These are phyloP conservation scores for Aspergillus sp. DNA, from an alignment of 2,329 filamentous ascomycete species.

Conservation along the genomic window DNA sequence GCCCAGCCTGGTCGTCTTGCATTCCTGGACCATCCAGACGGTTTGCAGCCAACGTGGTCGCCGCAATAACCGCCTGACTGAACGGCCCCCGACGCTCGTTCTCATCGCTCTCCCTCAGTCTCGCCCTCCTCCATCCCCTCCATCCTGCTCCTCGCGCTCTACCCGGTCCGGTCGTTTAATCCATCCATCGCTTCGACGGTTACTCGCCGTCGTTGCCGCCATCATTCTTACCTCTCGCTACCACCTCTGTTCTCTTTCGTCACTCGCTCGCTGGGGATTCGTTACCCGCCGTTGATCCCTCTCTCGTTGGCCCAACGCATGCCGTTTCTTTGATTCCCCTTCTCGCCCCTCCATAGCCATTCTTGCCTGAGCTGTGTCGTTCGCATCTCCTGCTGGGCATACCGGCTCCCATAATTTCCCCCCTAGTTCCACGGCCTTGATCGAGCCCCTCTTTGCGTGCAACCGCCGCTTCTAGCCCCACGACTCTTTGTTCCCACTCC, in stretches of 20 bases:
- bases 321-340: conserved; percentile 10
- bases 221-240: not conserved
- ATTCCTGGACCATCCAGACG: not conserved
- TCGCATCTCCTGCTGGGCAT: not conserved
- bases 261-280: conserved; percentile 8
- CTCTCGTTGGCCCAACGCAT: conserved; percentile 1
- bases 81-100: conserved; percentile 4
- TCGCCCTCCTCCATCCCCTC: not conserved
- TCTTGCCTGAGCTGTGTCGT: conserved; percentile 3
- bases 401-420: not conserved
- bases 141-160: not conserved
- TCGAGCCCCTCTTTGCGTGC: conserved; percentile 14
- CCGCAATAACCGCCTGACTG: conserved; percentile 7
- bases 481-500: conserved; percentile 17
- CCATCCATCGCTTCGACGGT: conserved; percentile 6
- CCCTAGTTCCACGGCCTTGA: conserved; percentile 4
- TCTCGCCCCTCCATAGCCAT: conserved; percentile 3
- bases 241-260: not conserved
- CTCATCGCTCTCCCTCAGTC: conserved; percentile 5
- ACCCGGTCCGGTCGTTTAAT: conserved; percentile 7
- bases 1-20: conserved; percentile 1
- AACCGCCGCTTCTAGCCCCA: conserved; percentile 17
- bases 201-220: conserved; percentile 6
- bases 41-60: conserved; percentile 1
- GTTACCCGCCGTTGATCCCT: conserved; percentile 3